Evolutionary conservation across 1,139 yeast species (phyloP).

Genomic region (Dujonia santamariae): DNA sequence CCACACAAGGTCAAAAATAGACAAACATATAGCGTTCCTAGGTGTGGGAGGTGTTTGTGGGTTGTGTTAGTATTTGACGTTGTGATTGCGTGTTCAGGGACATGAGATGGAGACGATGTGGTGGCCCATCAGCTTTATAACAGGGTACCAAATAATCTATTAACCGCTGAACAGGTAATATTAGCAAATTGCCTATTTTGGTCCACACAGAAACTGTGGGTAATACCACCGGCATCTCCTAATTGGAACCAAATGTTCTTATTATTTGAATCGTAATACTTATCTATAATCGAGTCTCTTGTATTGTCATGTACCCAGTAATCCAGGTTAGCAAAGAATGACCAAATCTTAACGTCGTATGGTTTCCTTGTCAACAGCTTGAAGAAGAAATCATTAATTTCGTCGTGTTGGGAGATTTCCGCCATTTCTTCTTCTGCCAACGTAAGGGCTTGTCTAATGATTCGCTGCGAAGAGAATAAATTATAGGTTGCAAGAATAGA

Average conservation of each 20-base stretch:
- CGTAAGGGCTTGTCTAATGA: slow-evolving; percentile 50
- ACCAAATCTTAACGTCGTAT: slow-evolving; percentile 40
- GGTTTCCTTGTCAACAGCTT: slow-evolving; percentile 16
- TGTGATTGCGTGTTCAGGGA: too few species aligned
- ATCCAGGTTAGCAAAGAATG: slow-evolving; percentile 53
- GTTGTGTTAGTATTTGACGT: too few species aligned
- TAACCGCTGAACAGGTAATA: slow-evolving; percentile 28
- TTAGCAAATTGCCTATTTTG: slow-evolving; percentile 51
- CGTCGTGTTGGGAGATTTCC: slow-evolving; percentile 39
- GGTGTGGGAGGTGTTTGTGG: too few species aligned
- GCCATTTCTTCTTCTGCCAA: slow-evolving; percentile 59
- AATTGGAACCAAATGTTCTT: slow-evolving; percentile 31
- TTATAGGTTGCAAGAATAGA: slow-evolving; percentile 43
- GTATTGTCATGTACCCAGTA: slow-evolving; percentile 60
- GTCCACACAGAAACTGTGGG: slow-evolving; percentile 57
- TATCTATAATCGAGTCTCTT: slow-evolving; percentile 35
- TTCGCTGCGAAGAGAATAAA: slow-evolving; percentile 35
- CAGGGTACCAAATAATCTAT: slow-evolving; percentile 2
- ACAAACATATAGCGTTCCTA: too few species aligned
- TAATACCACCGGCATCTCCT: slow-evolving; percentile 30
- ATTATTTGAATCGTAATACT: slow-evolving; percentile 28
- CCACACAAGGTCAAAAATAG: too few species aligned
- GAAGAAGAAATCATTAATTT: slow-evolving; percentile 50
- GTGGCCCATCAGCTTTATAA: not conserved
- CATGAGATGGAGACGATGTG: not conserved